A percentile compares a stretch with the other conserved stretches of the same genome.
phyloP scores from a whole-genome alignment of 306 rosid species.

The Casuarina cunninghamiana region DNA sequence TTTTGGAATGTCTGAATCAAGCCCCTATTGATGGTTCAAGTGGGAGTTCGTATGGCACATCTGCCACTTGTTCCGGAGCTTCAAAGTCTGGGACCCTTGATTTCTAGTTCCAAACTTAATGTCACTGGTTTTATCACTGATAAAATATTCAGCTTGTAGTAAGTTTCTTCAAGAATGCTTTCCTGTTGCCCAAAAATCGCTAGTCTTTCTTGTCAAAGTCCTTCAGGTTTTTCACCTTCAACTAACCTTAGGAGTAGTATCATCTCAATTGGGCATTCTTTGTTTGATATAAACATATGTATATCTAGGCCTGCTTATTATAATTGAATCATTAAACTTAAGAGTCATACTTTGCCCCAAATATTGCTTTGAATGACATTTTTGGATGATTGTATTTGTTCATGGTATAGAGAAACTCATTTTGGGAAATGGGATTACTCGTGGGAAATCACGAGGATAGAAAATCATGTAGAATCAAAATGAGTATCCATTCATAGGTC shows the following conservation, averaged over 20 bases:
- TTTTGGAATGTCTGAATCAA: constrained; percentile 88
- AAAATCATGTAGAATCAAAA: too few relatives aligned
- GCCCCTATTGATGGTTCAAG: constrained; percentile 77
- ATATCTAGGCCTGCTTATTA: background rate
- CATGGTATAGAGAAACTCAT: too few relatives aligned
- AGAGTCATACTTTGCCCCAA: background rate
- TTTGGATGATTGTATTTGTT: too few relatives aligned
- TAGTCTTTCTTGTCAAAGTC: background rate
- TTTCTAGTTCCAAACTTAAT: too few relatives aligned
- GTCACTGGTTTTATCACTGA: constrained; percentile 51
- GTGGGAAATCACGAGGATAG: too few relatives aligned
- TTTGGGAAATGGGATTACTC: too few relatives aligned
- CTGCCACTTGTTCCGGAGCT: constrained; percentile 12
- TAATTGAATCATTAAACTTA: background rate
- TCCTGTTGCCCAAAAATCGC: background rate
- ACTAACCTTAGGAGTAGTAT: background rate
- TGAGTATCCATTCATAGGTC: too few relatives aligned
- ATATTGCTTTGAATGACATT: too few relatives aligned
- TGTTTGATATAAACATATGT: background rate
- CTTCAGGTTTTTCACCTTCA: background rate
- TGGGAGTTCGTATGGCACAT: constrained; percentile 75
- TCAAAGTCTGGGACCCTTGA: too few relatives aligned
- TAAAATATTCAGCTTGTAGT: background rate
- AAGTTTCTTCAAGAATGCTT: background rate
- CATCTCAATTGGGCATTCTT: background rate